Conservation (phyloP, 2,329 filamentous ascomycete genomes). For the Hymenoscyphus fraxineus region DNA sequence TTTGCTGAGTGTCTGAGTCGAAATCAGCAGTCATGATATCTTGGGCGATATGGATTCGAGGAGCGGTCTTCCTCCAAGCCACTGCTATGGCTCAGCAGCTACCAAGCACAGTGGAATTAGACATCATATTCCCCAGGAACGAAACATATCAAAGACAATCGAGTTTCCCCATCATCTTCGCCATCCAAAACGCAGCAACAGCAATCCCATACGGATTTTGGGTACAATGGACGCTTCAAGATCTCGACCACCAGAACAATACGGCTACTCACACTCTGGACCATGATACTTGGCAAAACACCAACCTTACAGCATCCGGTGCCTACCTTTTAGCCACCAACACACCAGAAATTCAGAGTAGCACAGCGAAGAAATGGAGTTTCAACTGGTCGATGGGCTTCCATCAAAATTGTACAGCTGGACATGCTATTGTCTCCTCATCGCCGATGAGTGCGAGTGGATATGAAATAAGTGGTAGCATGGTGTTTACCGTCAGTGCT, state of each 20-base stretch:
- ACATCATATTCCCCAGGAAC: background rate
- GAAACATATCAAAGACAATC: background rate
- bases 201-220: background rate
- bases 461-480: background rate
- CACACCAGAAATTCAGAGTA: background rate
- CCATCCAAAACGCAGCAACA: background rate
- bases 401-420: conserved; percentile 2
- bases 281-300: background rate
- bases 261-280: background rate
- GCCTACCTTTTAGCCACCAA: background rate
- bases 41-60: background rate
- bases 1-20: background rate
- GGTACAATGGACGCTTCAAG: background rate
- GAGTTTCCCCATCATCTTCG: background rate
- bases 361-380: background rate
- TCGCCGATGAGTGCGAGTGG: background rate
- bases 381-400: conserved; percentile 5
- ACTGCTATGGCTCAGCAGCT: background rate
- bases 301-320: background rate
- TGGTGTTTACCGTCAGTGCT: background rate
- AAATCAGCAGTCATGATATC: background rate
- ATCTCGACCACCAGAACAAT: background rate
- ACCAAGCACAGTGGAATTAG: background rate
- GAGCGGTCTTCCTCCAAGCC: background rate
- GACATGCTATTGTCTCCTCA: background rate